Base-by-base conservation (phyloP, 805 yeast genomes). In the Metschnikowia matae region DNA sequence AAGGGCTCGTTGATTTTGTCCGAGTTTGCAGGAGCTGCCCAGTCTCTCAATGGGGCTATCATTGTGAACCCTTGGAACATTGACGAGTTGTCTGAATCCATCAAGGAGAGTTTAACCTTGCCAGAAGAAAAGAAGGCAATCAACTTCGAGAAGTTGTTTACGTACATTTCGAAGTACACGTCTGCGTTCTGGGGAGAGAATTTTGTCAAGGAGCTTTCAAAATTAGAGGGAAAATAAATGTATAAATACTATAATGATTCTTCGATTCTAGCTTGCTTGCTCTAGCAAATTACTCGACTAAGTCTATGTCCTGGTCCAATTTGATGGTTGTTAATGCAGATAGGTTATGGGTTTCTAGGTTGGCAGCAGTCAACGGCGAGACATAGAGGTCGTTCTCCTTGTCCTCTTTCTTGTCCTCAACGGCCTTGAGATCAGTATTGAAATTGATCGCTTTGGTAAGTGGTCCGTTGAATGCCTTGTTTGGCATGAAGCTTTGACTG, bases 1-100 rank as follows among this genome's bases (percentile, higher is more conserved):
- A 84, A 89, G 55, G 99, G 99, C 7, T 83, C 90, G 3, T 75
- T 94, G 58, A 87, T 94, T 44, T 68, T 94, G 54, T 85, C 96
- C 39, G 99, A 94, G 70, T 94, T 94, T 71, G 94, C 99, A 0
- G 99, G 99, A 44, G 99, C 99, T n/a, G 98, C 99, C 0, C 99
- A 94, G 70, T 87, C 96, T 1, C 74, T 94, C 55, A 92, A 94
- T 63, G 99, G 99, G 21, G 90, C 96, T 1, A 66, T 92, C 13
- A 82, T 94, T 52, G 96, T 94, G 18, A 94, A 94, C 63, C 99
- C 99, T 3, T 94, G 99, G 99, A 94, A 92, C 65, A 92, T 91
- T 20, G 99, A 94, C 58, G 99, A 94, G 59, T 69, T 92, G 64
- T 83, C 95, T 17, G 87, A 82, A 40, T 86, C 97, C 3, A 85